A percentile compares a stretch with the other conserved stretches of the same genome.
phyloP scores from a whole-genome alignment of 306 rosid species.

The Prunus padus region DNA sequence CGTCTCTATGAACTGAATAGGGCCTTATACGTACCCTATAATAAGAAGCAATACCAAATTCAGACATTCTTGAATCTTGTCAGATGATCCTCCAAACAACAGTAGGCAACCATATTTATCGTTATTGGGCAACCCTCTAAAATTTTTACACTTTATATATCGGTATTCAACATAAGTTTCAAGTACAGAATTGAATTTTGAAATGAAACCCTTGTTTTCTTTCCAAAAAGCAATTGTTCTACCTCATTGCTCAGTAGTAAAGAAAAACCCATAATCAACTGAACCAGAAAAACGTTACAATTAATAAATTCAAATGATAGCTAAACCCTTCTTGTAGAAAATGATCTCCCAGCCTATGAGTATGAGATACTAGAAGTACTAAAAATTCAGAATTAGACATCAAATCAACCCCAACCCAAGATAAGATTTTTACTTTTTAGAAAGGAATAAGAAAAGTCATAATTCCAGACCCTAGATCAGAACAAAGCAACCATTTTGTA shows the following conservation, averaged over 20 bases:
- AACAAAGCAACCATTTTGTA: background rate
- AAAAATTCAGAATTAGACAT: conserved; percentile 17
- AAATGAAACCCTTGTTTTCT: background rate
- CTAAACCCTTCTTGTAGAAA: background rate
- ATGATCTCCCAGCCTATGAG: too few relatives aligned
- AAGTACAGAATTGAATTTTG: background rate
- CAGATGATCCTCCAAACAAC: background rate
- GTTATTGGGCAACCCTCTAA: background rate
- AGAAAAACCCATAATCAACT: too few relatives aligned
- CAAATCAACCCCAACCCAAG: conserved; percentile 14
- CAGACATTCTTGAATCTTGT: background rate
- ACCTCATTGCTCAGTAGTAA: background rate
- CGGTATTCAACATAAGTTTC: background rate
- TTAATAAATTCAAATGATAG: background rate
- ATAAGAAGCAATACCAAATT: conserved; percentile 8
- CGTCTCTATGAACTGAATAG: conserved; percentile 15
- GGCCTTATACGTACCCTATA: conserved; percentile 25
- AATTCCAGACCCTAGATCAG: background rate
- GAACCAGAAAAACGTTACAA: background rate
- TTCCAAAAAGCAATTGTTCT: background rate
- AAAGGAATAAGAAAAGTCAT: background rate
- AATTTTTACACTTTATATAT: background rate
- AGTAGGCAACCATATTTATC: background rate
- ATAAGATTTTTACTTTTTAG: background rate
- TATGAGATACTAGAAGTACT: too few relatives aligned